Conservation (phyloP, 2,329 filamentous ascomycete genomes). For the Emmonsiellopsis sp. region DNA sequence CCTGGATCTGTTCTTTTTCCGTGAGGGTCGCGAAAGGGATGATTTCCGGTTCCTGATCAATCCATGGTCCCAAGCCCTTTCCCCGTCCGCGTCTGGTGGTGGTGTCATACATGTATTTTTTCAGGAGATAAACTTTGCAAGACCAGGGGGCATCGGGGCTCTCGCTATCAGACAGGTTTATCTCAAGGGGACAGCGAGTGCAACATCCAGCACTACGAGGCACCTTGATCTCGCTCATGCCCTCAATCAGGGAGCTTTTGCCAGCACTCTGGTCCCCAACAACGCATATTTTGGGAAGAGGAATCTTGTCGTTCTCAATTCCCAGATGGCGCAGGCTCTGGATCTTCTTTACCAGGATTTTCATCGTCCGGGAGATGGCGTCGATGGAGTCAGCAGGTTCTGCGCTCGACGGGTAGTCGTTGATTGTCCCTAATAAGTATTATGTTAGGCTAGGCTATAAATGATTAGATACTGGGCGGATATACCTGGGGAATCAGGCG, state of each 20-base stretch:
- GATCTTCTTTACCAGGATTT: slow-evolving; percentile 29
- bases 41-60: slow-evolving; percentile 35
- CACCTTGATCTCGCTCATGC: slow-evolving; percentile 57
- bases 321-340: slow-evolving; percentile 60
- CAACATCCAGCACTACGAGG: slow-evolving; percentile 64
- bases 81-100: slow-evolving; percentile 36
- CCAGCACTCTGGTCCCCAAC: slow-evolving; percentile 80
- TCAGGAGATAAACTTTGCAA: slow-evolving; percentile 57
- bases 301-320: slow-evolving; percentile 56
- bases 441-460: no score
- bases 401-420: slow-evolving; percentile 1
- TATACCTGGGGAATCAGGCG: no score
- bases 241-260: slow-evolving; percentile 60
- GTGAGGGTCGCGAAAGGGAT: slow-evolving; percentile 55
- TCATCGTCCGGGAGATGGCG: slow-evolving; percentile 25
- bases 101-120: slow-evolving; percentile 49
- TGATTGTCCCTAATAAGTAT: slow-evolving; percentile 4
- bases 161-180: slow-evolving; percentile 53
- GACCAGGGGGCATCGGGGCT: slow-evolving; percentile 45
- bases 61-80: slow-evolving; percentile 59
- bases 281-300: slow-evolving; percentile 69
- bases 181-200: slow-evolving; percentile 72
- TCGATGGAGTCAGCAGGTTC: slow-evolving; percentile 16
- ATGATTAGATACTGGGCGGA: no score
- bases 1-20: slow-evolving; percentile 54